These are phyloP conservation scores for Byssoonygena ceratinophila DNA, from an alignment of 2,329 filamentous ascomycete species.

Conservation along the genomic window DNA sequence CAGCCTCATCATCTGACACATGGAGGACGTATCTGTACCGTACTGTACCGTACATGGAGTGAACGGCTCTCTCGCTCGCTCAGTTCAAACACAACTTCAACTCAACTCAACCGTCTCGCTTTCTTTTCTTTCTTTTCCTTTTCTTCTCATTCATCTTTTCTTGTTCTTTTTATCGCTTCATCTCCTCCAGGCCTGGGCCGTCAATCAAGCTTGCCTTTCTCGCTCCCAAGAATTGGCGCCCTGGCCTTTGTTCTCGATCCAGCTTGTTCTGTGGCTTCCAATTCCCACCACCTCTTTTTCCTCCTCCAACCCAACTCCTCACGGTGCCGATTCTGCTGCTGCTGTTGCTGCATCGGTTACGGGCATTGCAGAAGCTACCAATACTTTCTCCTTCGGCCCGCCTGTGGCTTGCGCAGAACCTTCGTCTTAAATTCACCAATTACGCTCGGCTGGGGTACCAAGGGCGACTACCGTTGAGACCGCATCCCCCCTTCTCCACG, in stretches of 20 bases:
- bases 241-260: neutral
- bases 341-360: neutral
- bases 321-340: neutral
- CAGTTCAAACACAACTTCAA: too few relatives aligned
- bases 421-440: neutral
- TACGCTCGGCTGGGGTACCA: neutral
- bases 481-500: neutral
- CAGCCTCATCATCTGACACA: slow-evolving; percentile 7
- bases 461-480: neutral
- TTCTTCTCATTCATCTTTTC: neutral
- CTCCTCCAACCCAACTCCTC: neutral
- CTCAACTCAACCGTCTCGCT: neutral
- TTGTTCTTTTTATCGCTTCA: neutral
- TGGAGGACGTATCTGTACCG: neutral
- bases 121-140: slow-evolving; percentile 2
- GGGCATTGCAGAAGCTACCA: neutral
- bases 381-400: neutral
- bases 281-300: neutral
- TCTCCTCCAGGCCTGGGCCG: too few relatives aligned
- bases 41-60: slow-evolving; percentile 1
- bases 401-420: slow-evolving; percentile 5
- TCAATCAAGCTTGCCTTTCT: neutral
- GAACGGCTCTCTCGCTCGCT: neutral
- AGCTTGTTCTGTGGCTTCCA: neutral
- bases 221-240: neutral